Evolutionary conservation across 345 rosid genomes (phyloP).

Genomic region (Cardamine chenopodiifolia): DNA sequence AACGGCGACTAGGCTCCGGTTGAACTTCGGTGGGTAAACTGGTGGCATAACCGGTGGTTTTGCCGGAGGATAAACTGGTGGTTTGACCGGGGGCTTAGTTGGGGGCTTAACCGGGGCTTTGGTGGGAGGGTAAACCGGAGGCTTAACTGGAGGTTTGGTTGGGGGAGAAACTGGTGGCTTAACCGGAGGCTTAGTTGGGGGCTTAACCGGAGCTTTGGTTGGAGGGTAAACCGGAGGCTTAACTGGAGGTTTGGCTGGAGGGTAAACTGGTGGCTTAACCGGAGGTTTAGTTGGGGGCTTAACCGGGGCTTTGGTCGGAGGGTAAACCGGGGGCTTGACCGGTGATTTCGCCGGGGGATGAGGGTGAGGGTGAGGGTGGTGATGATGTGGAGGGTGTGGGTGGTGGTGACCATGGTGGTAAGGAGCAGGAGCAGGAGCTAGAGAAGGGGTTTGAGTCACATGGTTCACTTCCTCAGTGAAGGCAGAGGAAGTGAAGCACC

Average conservation of each 20-base stretch:
- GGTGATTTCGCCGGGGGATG: constrained; percentile 27
- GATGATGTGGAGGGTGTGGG: constrained; percentile 43
- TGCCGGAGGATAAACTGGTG: constrained; percentile 48
- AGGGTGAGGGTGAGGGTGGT: constrained; percentile 43
- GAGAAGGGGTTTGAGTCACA: constrained; percentile 30
- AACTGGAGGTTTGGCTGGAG: constrained; percentile 42
- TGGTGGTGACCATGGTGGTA: constrained; percentile 49
- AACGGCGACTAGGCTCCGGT: constrained; percentile 66
- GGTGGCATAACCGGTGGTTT: constrained; percentile 46
- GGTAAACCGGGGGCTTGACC: constrained; percentile 20
- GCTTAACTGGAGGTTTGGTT: constrained; percentile 34
- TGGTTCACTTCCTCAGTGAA: constrained; percentile 43
- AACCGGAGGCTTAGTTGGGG: constrained; percentile 41
- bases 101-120: constrained; percentile 40
- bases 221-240: constrained; percentile 44
- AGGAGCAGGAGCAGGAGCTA: constrained; percentile 47
- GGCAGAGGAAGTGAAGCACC: constrained; percentile 50
- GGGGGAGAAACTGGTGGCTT: constrained; percentile 42
- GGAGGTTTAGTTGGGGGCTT: constrained; percentile 42
- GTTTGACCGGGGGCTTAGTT: constrained; percentile 37
- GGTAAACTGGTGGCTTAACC: constrained; percentile 38
- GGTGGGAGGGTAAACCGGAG: constrained; percentile 40
- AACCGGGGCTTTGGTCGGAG: constrained; percentile 32
- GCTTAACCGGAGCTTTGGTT: constrained; percentile 29
- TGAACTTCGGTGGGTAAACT: constrained; percentile 45